These are phyloP conservation scores for Rhizophlyctis rosea DNA, from an alignment of 192 early-diverging fungal genomes.

Conservation along the genomic window DNA sequence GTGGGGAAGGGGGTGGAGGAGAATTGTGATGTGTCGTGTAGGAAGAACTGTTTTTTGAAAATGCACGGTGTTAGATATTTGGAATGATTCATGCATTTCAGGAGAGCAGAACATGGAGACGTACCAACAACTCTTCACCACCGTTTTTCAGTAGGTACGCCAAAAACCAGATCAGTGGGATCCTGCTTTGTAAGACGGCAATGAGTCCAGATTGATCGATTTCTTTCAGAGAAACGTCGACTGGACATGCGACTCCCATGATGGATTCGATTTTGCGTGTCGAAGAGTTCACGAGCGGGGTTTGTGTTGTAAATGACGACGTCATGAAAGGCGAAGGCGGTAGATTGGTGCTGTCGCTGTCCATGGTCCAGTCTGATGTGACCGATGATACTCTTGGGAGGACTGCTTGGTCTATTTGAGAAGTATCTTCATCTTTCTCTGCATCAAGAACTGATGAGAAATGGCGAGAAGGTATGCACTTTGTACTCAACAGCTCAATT, in stretches of 20 bases:
- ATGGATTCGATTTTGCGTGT: not conserved
- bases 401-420: too few relatives aligned
- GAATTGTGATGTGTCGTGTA: not conserved
- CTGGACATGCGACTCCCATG: not conserved
- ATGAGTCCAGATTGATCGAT: not conserved
- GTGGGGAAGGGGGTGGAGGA: not conserved
- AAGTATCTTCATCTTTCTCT: too few relatives aligned
- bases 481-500: too few relatives aligned
- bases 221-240: not conserved
- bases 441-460: too few relatives aligned
- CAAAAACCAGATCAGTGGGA: not conserved
- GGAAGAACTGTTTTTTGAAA: slow-evolving; percentile 1
- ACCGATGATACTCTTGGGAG: too few relatives aligned
- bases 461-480: too few relatives aligned
- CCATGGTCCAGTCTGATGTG: too few relatives aligned
- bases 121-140: not conserved
- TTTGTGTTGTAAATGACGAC: too few relatives aligned
- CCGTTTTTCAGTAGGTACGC: not conserved
- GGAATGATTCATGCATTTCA: not conserved
- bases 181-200: not conserved
- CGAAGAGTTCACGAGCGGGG: not conserved
- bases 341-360: too few relatives aligned
- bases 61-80: not conserved
- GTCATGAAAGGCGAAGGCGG: too few relatives aligned
- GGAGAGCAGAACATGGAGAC: not conserved